These are phyloP conservation scores for Backusella tarrabulga DNA, from an alignment of 192 early-diverging fungal species.

Conservation along the genomic window DNA sequence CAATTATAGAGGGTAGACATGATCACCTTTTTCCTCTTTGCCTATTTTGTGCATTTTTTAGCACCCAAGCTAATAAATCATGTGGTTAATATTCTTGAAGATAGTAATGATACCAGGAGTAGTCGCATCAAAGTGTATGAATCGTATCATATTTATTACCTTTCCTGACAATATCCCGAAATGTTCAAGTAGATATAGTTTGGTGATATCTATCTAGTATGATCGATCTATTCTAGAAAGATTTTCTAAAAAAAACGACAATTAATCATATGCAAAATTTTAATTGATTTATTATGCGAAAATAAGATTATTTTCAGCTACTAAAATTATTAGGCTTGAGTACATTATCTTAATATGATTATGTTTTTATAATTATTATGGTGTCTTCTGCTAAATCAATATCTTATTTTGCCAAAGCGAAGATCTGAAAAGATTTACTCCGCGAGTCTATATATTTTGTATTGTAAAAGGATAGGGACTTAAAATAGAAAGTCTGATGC, in stretches of 20 bases:
- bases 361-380: neutral
- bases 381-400: neutral
- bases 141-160: neutral
- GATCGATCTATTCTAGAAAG: neutral
- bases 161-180: neutral
- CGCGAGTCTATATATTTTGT: neutral
- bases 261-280: too few relatives aligned
- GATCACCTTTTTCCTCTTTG: neutral
- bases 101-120: neutral
- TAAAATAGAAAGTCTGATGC: neutral
- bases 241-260: too few relatives aligned
- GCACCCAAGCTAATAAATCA: neutral
- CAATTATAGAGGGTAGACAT: neutral
- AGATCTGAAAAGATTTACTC: neutral
- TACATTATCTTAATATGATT: neutral
- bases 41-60: neutral
- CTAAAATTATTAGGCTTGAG: neutral
- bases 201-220: neutral
- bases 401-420: neutral
- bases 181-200: neutral
- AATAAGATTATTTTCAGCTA: neutral
- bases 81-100: neutral
- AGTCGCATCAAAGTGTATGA: neutral
- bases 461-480: neutral
- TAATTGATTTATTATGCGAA: neutral